Conservation (phyloP, 2,329 filamentous ascomycete species). For the Aureobasidium sp. region DNA sequence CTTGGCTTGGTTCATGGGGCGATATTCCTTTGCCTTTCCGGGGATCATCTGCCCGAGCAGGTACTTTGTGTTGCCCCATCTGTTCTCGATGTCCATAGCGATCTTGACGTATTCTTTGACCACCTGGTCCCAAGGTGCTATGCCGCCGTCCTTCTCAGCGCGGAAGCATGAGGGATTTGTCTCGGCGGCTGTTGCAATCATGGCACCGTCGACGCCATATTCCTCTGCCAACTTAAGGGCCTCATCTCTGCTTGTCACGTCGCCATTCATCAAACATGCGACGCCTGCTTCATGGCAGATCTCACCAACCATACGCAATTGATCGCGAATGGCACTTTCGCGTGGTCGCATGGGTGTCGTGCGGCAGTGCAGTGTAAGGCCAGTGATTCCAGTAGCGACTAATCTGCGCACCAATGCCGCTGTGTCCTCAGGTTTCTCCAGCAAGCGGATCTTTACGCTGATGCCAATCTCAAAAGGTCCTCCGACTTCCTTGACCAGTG, state of each 20-base stretch:
- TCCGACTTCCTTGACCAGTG: slow-evolving; percentile 71
- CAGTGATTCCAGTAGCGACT: slow-evolving; percentile 82
- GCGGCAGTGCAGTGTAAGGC: slow-evolving; percentile 88
- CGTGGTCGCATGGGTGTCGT: slow-evolving; percentile 92
- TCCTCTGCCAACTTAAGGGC: slow-evolving; percentile 65
- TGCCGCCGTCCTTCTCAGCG: slow-evolving; percentile 58
- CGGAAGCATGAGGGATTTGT: slow-evolving; percentile 86
- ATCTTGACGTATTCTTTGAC: slow-evolving; percentile 67
- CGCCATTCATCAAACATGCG: slow-evolving; percentile 92
- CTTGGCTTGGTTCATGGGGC: slow-evolving; percentile 56
- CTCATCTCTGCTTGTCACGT: slow-evolving; percentile 70
- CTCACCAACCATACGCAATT: slow-evolving; percentile 74
- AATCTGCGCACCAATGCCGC: slow-evolving; percentile 69
- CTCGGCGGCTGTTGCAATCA: slow-evolving; percentile 94
- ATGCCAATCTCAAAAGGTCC: slow-evolving; percentile 81
- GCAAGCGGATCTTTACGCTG: slow-evolving; percentile 89
- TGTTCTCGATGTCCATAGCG: slow-evolving; percentile 73
- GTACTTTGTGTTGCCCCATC: slow-evolving; percentile 89
- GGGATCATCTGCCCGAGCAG: slow-evolving; percentile 79
- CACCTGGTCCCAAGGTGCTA: slow-evolving; percentile 68
- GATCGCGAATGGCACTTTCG: slow-evolving; percentile 77
- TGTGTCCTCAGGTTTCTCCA: slow-evolving; percentile 70
- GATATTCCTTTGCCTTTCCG: slow-evolving; percentile 62
- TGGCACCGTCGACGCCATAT: slow-evolving; percentile 84
- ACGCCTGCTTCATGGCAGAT: slow-evolving; percentile 80